phyloP scores from a whole-genome alignment of 176 grass and related monocot genomes.

The Triticum dicoccoides region DNA sequence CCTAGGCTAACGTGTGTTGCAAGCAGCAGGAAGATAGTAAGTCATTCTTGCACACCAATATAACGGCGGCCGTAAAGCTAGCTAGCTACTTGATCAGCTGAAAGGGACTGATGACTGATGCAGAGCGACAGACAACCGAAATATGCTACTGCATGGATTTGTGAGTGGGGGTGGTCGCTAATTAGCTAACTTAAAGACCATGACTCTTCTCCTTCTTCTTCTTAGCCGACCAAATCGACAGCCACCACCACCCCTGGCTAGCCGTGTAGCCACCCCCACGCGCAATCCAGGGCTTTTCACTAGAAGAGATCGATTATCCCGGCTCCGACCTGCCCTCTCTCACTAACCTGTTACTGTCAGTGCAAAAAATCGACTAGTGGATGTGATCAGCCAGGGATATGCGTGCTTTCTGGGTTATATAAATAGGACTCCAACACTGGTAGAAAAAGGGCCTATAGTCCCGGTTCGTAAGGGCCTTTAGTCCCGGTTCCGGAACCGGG shows the following conservation, averaged over 20 bases:
- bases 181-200: no score
- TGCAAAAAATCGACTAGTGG: neutral
- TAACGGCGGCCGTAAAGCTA: constrained; percentile 44
- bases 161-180: no score
- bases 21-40: neutral
- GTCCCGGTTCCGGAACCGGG: no score
- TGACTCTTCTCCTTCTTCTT: no score
- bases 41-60: constrained; percentile 44
- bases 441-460: no score
- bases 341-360: constrained; percentile 4
- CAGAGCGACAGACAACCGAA: no score
- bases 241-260: neutral
- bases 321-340: neutral
- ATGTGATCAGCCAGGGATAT: neutral
- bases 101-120: neutral
- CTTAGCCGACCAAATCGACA: neutral
- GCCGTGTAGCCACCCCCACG: constrained; percentile 1
- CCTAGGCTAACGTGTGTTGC: constrained; percentile 9
- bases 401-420: constrained; percentile 19
- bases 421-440: constrained; percentile 33
- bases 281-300: constrained; percentile 30
- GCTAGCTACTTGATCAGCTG: neutral
- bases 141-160: no score
- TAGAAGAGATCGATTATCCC: neutral
- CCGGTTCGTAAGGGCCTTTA: no score